A percentile compares a stretch with the other conserved stretches of the same genome.
Evolutionary conservation across 148 eudicot species (phyloP).

Genomic region (Fagopyrum tataricum): DNA sequence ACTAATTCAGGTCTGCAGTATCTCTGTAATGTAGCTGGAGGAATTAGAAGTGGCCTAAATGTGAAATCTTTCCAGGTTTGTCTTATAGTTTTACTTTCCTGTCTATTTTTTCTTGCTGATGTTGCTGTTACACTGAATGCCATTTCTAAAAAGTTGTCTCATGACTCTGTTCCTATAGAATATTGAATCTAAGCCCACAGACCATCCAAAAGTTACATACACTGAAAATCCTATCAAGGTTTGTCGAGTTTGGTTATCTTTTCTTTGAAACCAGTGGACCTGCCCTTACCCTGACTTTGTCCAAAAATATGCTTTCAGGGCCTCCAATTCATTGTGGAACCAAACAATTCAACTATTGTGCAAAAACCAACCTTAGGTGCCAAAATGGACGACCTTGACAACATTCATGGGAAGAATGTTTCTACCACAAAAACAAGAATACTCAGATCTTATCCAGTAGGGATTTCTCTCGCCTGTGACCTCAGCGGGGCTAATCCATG

Average conservation of each 20-base stretch:
- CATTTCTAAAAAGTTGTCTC: neutral
- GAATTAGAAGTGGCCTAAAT: constrained; percentile 51
- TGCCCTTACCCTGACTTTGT: neutral
- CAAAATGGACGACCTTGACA: constrained; percentile 22
- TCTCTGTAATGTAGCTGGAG: constrained; percentile 76
- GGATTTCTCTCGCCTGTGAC: constrained; percentile 47
- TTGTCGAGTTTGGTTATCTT: constrained; percentile 12
- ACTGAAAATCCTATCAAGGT: constrained; percentile 60
- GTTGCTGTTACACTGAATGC: neutral
- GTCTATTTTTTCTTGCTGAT: neutral
- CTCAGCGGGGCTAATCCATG: constrained; percentile 29
- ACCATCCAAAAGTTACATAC: constrained; percentile 32
- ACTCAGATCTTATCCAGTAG: constrained; percentile 61
- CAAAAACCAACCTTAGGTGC: constrained; percentile 29
- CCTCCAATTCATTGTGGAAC: constrained; percentile 56
- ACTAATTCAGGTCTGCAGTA: constrained; percentile 80
- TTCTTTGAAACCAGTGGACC: neutral
- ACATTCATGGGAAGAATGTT: constrained; percentile 24
- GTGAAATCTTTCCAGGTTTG: constrained; percentile 48
- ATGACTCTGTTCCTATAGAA: constrained; percentile 32
- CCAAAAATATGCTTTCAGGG: constrained; percentile 40
- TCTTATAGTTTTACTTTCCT: neutral
- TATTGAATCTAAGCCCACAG: constrained; percentile 37
- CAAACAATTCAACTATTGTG: constrained; percentile 25
- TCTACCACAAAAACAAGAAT: constrained; percentile 46